Evolutionary conservation across 306 rosid species (phyloP).

Genomic region (Casuarina cunninghamiana): DNA sequence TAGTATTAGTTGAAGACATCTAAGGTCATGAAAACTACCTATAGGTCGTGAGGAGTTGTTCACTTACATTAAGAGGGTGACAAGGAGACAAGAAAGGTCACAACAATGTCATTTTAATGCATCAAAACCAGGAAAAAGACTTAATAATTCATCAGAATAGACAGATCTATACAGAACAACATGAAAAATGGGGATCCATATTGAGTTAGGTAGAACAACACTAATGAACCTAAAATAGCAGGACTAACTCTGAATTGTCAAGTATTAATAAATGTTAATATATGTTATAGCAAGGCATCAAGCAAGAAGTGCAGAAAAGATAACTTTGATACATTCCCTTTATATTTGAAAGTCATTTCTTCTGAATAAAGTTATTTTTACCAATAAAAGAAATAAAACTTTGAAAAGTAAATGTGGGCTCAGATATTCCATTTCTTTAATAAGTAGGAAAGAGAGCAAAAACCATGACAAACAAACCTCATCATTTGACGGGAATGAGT

Average conservation of each 20-base stretch:
- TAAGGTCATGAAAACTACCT: background rate
- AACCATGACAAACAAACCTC: conserved; percentile 47
- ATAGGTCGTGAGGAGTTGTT: background rate
- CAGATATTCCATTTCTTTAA: background rate
- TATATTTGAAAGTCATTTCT: background rate
- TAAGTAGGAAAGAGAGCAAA: background rate
- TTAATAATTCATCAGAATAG: background rate
- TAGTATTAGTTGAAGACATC: background rate
- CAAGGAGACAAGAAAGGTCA: background rate
- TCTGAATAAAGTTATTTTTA: background rate
- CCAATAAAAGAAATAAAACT: too few species aligned
- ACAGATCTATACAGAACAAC: background rate
- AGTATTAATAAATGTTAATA: background rate
- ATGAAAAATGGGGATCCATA: background rate
- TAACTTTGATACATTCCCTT: background rate
- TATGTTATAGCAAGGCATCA: conserved; percentile 6
- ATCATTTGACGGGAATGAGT: conserved; percentile 52
- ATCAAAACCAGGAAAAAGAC: background rate
- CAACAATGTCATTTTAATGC: background rate
- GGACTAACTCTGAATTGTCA: background rate
- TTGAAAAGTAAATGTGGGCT: conserved; percentile 15
- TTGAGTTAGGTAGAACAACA: background rate
- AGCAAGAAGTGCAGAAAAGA: background rate
- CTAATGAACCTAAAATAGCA: background rate
- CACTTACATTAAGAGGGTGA: background rate